phyloP scores from a whole-genome alignment of 352 stramenopile genomes.

The Blastocystis sp. region DNA sequence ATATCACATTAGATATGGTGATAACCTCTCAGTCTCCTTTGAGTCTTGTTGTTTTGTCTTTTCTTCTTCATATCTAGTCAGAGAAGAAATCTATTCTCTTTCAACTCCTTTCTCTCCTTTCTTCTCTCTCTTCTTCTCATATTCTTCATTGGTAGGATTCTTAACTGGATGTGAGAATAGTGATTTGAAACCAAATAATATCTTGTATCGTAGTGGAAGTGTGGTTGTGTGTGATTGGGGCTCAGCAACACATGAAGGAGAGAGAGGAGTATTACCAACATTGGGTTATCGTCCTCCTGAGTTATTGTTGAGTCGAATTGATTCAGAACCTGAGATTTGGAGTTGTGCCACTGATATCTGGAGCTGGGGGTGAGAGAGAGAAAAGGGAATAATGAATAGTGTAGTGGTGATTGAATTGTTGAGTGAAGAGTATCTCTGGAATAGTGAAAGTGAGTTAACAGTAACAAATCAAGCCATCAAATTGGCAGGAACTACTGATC shows the following conservation, averaged over 20 bases:
- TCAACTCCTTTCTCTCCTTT: not conserved
- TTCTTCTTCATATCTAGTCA: not conserved
- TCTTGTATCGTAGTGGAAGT: not conserved
- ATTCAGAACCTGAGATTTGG: not conserved
- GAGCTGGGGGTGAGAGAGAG: not conserved
- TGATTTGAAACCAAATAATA: conserved; percentile 4
- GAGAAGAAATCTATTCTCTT: conserved; percentile 8
- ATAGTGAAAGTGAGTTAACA: not conserved
- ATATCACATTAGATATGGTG: not conserved
- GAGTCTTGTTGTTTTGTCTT: not conserved
- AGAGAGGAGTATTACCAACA: not conserved
- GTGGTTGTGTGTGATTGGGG: conserved; percentile 13
- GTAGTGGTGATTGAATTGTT: not conserved
- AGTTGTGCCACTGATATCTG: not conserved
- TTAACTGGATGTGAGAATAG: not conserved
- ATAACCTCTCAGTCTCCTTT: not conserved
- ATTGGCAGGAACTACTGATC: not conserved
- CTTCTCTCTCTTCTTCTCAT: not conserved
- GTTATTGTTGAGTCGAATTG: not conserved
- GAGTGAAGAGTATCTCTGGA: not conserved
- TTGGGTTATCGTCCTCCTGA: conserved; percentile 1
- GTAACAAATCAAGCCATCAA: not conserved
- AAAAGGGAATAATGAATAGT: not conserved
- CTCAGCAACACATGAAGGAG: not conserved
- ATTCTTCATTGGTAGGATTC: not conserved